Evolutionary conservation across 2,329 filamentous ascomycete genomes (phyloP).

Genomic region (Sclerotinia trifoliorum): DNA sequence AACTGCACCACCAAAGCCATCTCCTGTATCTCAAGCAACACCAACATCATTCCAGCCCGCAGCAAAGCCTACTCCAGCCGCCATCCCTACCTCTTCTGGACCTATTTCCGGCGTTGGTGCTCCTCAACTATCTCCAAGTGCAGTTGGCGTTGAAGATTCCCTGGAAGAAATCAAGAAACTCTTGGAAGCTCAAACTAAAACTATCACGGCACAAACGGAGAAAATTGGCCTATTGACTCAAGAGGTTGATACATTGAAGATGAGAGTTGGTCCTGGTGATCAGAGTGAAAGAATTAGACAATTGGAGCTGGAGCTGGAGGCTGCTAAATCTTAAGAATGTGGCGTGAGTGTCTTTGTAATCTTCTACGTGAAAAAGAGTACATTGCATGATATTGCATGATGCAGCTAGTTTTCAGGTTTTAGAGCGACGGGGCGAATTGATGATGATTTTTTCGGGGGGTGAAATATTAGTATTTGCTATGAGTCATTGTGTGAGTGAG

Average conservation of each 20-base stretch:
- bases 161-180: conserved; percentile 75
- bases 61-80: conserved; percentile 31
- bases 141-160: conserved; percentile 57
- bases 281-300: conserved; percentile 68
- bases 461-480: no score
- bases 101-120: conserved; percentile 39
- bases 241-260: conserved; percentile 80
- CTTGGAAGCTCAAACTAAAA: conserved; percentile 72
- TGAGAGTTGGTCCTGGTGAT: conserved; percentile 59
- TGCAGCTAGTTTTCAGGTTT: conserved; percentile 8
- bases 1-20: conserved; percentile 38
- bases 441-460: not conserved
- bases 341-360: not conserved
- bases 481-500: no score
- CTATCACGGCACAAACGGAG: conserved; percentile 73
- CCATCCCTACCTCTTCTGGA: conserved; percentile 43
- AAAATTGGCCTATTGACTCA: conserved; percentile 68
- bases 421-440: conserved; percentile 12
- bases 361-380: not conserved
- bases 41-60: conserved; percentile 27
- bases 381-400: not conserved
- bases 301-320: conserved; percentile 65
- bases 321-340: conserved; percentile 49
- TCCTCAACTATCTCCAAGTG: conserved; percentile 35
- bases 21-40: conserved; percentile 33